Evolutionary conservation across 176 grass and related monocot genomes (phyloP).

Genomic region (Musa acuminata): DNA sequence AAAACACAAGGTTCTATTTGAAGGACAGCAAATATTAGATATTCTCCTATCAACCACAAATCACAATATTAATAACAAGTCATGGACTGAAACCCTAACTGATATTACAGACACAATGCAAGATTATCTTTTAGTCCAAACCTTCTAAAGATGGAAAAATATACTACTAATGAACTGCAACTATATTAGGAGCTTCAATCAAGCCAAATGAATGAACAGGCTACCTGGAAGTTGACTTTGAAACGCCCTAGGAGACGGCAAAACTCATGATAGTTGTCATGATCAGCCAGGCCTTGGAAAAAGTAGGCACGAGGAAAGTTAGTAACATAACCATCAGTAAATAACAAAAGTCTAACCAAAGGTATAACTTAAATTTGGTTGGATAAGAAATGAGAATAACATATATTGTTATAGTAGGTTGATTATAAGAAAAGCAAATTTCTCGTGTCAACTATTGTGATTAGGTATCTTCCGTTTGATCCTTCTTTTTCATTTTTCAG

Average conservation of each 20-base stretch:
- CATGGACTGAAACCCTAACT: neutral
- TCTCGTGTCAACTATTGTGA: too few species aligned
- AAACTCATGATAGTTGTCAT: conserved; percentile 99
- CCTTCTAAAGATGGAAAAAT: neutral
- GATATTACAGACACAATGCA: neutral
- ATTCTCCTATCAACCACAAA: too few species aligned
- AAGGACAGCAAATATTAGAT: too few species aligned
- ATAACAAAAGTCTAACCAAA: neutral
- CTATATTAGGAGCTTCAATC: conserved; percentile 1
- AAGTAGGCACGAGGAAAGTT: neutral
- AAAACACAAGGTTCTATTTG: neutral
- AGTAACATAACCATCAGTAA: neutral
- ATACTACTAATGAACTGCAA: neutral
- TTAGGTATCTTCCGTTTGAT: too few species aligned
- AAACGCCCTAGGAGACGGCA: conserved; percentile 93
- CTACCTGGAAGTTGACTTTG: conserved; percentile 93
- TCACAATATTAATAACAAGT: neutral
- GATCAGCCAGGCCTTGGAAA: conserved; percentile 92
- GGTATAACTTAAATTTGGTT: neutral
- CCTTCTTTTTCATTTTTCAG: too few species aligned
- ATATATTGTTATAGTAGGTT: too few species aligned
- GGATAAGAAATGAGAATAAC: too few species aligned
- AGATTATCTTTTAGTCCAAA: neutral
- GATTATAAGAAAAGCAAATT: too few species aligned
- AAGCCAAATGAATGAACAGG: conserved; percentile 12